Percentiles rank a stretch among this genome's conserved stretches.
These are phyloP conservation scores for Pulveroboletus frians DNA, from an alignment of 768 basidiomycete species.

Conservation along the genomic window DNA sequence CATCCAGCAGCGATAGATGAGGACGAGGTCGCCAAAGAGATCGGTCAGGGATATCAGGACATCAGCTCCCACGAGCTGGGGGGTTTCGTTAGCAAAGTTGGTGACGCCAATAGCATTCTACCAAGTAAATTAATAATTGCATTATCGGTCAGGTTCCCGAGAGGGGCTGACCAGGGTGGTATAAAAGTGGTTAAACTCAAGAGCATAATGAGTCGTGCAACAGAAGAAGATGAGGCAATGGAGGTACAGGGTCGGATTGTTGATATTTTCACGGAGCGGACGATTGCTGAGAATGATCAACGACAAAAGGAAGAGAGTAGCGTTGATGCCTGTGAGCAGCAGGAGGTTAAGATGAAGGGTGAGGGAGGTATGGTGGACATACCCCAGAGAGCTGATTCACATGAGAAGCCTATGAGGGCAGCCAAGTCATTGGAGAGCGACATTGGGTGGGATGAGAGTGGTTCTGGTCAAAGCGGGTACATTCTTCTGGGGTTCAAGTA, in stretches of 20 bases:
- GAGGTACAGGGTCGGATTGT: conserved; percentile 25
- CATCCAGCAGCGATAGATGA: conserved; percentile 41
- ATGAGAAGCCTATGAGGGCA: conserved; percentile 34
- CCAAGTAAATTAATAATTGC: background rate
- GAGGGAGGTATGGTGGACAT: background rate
- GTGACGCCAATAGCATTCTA: conserved; percentile 27
- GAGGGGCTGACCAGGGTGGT: conserved; percentile 27
- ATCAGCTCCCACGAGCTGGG: conserved; percentile 30
- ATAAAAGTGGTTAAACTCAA: conserved; percentile 36
- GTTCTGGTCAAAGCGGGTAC: background rate
- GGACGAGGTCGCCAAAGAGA: conserved; percentile 32
- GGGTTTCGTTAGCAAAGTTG: conserved; percentile 29
- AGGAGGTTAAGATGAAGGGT: background rate
- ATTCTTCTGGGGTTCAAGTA: background rate
- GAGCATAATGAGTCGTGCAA: conserved; percentile 30
- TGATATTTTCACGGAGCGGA: conserved; percentile 6
- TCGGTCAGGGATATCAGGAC: conserved; percentile 34
- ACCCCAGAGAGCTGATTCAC: conserved; percentile 37
- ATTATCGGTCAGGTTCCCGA: background rate
- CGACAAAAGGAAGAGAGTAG: conserved; percentile 28
- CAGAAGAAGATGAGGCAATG: conserved; percentile 30
- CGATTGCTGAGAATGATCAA: conserved; percentile 21
- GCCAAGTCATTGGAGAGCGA: conserved; percentile 28
- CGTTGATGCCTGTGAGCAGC: conserved; percentile 12
- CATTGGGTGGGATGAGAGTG: conserved; percentile 12